These are phyloP conservation scores for Phytophthora tentaculata DNA, from an alignment of 352 stramenopile species.

Conservation along the genomic window DNA sequence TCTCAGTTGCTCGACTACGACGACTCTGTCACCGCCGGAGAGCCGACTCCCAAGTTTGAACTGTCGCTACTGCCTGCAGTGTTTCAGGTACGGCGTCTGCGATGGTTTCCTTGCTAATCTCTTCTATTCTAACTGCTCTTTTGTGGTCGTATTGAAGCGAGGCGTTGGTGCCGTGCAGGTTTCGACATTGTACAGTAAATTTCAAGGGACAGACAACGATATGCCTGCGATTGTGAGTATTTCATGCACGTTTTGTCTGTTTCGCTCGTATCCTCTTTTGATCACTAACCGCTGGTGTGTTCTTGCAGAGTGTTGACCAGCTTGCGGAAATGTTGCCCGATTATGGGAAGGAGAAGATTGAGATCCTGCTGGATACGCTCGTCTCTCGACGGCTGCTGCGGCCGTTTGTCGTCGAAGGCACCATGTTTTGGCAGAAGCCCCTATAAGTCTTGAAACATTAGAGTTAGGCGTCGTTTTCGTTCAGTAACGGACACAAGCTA, in stretches of 20 bases:
- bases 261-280: conserved; percentile 12
- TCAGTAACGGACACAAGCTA: conserved; percentile 27
- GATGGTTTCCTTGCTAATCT: background rate
- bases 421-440: conserved; percentile 82
- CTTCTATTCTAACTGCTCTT: conserved; percentile 11
- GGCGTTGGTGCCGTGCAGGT: conserved; percentile 83
- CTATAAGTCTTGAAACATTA: conserved; percentile 33
- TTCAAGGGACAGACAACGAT: conserved; percentile 56
- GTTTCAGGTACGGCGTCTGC: conserved; percentile 65
- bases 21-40: conserved; percentile 66
- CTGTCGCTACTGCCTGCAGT: conserved; percentile 70
- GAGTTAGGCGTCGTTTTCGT: conserved; percentile 10
- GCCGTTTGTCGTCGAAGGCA: conserved; percentile 84
- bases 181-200: conserved; percentile 87
- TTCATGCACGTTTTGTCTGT: conserved; percentile 37
- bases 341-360: conserved; percentile 74
- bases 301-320: conserved; percentile 66
- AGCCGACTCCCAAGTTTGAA: conserved; percentile 76
- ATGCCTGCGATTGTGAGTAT: conserved; percentile 72
- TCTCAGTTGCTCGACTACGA: conserved; percentile 71
- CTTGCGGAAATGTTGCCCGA: conserved; percentile 71
- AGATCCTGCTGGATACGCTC: conserved; percentile 80
- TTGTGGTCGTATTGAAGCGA: conserved; percentile 44
- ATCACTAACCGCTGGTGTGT: conserved; percentile 15
- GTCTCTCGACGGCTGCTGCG: conserved; percentile 78